Base-by-base conservation (phyloP, 23 red algal genomes). In the Gracilaria domingensis region DNA sequence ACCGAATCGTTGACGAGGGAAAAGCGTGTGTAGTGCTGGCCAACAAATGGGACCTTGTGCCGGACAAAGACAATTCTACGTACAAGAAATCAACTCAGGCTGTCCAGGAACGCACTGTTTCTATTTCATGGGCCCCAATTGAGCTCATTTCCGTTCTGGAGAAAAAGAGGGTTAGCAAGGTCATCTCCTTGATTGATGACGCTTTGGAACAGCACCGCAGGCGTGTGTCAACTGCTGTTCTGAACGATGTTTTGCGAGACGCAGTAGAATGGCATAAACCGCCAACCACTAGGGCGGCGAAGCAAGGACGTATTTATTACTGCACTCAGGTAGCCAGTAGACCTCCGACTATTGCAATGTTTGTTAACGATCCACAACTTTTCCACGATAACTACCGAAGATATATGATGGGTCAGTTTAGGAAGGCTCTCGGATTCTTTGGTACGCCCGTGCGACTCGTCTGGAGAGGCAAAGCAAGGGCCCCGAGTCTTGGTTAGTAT, bases 331-430 rank as follows among this genome's bases (percentile, higher is more conserved):
- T 99, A 34, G 79, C 75, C 45, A 88, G 44, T 35, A 45, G 84
- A 44, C 97, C 97, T 72, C 97, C 97, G n/a, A 95, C 97, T 11
- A 88, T 99, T 30, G 93, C 97, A 30, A 79, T 99, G 86, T 99
- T 99, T 83, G 97, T 99, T 42, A 99, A 99, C 71, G 84, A 91
- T 49, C 93, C 97, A 9, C 47, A 80, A 60, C 85, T 99, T 20
- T 99, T 99, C 91, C 80, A 77, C 24, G 97, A 99, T 55, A 99
- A 95, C 23, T 99, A 99, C 71, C 67, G 86, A 23, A 80, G 92
- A 26, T 99, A 96, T 71, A 90, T 95, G 44, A 86, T 90, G 47
- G 69, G 71, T 18, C 76, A 93, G 79, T 99, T 99, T 80, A 60
- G 97, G 33, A 93, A 95, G 57, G 62, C 83, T 12, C 83, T 99